Evolutionary conservation across 257 asterid genomes (phyloP).

Genomic region (Linderniella brevidens): DNA sequence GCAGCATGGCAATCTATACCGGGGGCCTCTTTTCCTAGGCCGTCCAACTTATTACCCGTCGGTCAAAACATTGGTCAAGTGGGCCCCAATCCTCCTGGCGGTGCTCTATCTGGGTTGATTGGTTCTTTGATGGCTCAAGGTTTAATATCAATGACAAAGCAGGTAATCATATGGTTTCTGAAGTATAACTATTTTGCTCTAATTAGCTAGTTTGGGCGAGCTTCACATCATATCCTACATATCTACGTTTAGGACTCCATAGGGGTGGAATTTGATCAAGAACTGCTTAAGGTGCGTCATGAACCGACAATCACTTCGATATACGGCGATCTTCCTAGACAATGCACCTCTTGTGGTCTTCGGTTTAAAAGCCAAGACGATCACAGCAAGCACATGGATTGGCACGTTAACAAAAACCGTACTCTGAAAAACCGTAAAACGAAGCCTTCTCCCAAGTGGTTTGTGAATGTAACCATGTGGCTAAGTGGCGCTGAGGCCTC

Average conservation of each 20-base stretch:
- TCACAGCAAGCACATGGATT: constrained; percentile 95
- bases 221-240: no score
- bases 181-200: no score
- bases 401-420: constrained; percentile 92
- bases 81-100: constrained; percentile 29
- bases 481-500: constrained; percentile 73
- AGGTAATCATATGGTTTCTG: no score
- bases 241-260: constrained; percentile 71
- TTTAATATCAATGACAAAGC: constrained; percentile 46
- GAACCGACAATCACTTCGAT: constrained; percentile 49
- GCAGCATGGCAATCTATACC: constrained; percentile 21
- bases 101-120: constrained; percentile 42
- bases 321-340: constrained; percentile 76
- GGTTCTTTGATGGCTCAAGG: constrained; percentile 76
- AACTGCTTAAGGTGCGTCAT: constrained; percentile 58
- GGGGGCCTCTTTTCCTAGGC: constrained; percentile 26
- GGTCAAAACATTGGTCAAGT: constrained; percentile 23
- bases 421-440: constrained; percentile 61
- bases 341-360: constrained; percentile 81
- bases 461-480: constrained; percentile 72
- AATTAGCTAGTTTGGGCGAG: no score
- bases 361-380: constrained; percentile 82
- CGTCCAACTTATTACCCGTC: no score
- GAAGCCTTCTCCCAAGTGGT: constrained; percentile 92
- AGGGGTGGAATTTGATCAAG: constrained; percentile 65